These are phyloP conservation scores for Cladosporium sp. DNA, from an alignment of 2,329 filamentous ascomycete species.

Conservation along the genomic window DNA sequence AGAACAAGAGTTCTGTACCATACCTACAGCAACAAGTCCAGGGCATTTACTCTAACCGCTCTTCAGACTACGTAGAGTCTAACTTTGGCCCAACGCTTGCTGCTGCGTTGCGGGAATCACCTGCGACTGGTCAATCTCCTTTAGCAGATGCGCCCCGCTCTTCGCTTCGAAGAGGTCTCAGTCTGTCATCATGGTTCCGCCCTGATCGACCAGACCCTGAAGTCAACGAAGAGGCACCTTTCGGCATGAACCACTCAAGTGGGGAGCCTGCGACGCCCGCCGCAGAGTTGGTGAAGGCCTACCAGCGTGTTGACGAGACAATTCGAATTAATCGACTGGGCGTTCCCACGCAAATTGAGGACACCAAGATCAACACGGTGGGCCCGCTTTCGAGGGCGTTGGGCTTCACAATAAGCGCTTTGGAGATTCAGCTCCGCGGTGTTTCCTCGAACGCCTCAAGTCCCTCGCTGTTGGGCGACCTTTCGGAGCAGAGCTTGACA, in stretches of 20 bases:
- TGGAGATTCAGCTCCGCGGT: conserved; percentile 88
- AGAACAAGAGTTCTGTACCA: conserved; percentile 33
- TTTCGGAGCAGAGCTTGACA: conserved; percentile 76
- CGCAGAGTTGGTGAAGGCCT: conserved; percentile 46
- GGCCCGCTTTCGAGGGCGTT: conserved; percentile 43
- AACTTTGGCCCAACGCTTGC: conserved; percentile 27
- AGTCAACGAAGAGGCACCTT: background rate
- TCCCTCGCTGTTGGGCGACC: conserved; percentile 68
- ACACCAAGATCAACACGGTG: conserved; percentile 19
- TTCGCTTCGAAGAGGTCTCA: conserved; percentile 14
- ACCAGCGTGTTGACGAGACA: conserved; percentile 51
- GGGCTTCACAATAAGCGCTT: conserved; percentile 77
- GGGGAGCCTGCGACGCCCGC: background rate
- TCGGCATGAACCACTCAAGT: conserved; percentile 1
- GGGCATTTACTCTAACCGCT: conserved; percentile 20
- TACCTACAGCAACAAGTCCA: conserved; percentile 28
- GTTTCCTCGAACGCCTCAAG: conserved; percentile 58
- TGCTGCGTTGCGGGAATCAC: background rate
- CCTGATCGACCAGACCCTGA: conserved; percentile 9
- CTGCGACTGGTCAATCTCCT: background rate
- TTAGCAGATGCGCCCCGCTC: background rate
- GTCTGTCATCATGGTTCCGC: conserved; percentile 14
- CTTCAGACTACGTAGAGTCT: conserved; percentile 22
- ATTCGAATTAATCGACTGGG: conserved; percentile 45
- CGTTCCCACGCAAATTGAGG: conserved; percentile 12